phyloP scores from a whole-genome alignment of 495 filamentous ascomycete genomes.

The Polyplosphaeria fusca region DNA sequence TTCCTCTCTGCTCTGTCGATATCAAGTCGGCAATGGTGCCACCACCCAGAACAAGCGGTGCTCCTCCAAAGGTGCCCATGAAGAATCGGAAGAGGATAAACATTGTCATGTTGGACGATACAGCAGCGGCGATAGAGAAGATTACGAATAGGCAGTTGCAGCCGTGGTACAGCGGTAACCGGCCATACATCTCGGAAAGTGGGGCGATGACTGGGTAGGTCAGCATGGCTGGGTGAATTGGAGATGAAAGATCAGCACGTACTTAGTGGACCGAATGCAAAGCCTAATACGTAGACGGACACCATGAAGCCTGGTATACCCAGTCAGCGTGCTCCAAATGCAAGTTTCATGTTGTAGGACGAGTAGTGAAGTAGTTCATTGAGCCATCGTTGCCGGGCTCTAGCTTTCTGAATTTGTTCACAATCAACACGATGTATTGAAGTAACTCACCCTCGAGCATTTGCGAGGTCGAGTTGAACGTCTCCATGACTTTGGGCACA shows the following conservation, averaged over 20 bases:
- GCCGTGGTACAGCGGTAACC: slow-evolving; percentile 44
- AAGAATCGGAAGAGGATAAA: slow-evolving; percentile 51
- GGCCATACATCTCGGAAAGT: slow-evolving; percentile 47
- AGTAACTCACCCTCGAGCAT: slow-evolving; percentile 29
- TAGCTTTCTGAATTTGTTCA: too few species aligned
- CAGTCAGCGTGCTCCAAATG: too few species aligned
- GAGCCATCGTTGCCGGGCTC: too few species aligned
- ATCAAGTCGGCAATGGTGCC: slow-evolving; percentile 51
- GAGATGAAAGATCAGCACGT: background rate
- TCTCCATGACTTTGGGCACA: slow-evolving; percentile 32
- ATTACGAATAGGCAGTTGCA: slow-evolving; percentile 48
- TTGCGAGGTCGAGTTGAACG: slow-evolving; percentile 26
- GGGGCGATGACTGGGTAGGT: slow-evolving; percentile 43
- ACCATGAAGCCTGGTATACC: too few species aligned
- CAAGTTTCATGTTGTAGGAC: too few species aligned
- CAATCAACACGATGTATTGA: too few species aligned
- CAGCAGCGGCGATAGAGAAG: slow-evolving; percentile 49
- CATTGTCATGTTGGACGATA: slow-evolving; percentile 43
- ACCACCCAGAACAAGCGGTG: slow-evolving; percentile 47
- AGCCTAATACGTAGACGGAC: slow-evolving; percentile 46
- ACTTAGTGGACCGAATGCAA: slow-evolving; percentile 34
- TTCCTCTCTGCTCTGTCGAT: slow-evolving; percentile 43
- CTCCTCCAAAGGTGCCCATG: slow-evolving; percentile 45
- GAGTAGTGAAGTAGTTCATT: too few species aligned
- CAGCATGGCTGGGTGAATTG: background rate